Evolutionary conservation across 495 filamentous ascomycete genomes (phyloP).

Genomic region (Aspergillus incahuasiensis): DNA sequence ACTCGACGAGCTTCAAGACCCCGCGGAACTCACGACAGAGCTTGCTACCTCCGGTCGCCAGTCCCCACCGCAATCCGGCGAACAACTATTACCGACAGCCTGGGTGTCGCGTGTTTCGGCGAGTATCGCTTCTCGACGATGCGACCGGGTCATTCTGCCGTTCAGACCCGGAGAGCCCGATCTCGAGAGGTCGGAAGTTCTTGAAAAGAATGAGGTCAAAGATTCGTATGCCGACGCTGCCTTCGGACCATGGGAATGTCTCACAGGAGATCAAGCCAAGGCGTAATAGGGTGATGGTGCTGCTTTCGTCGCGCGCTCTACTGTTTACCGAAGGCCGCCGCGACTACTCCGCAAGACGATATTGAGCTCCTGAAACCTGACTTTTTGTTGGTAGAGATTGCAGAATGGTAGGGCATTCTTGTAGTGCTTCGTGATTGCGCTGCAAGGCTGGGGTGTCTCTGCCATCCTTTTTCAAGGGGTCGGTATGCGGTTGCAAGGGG

Average conservation of each 20-base stretch:
- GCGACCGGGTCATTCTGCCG: background rate
- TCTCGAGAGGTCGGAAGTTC: background rate
- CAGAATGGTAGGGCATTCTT: no score
- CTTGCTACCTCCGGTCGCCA: background rate
- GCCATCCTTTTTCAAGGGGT: no score
- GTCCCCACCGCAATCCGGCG: background rate
- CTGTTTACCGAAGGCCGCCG: background rate
- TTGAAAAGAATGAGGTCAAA: background rate
- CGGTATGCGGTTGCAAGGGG: no score
- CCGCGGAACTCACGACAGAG: background rate
- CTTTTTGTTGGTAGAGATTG: no score
- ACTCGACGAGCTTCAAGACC: background rate
- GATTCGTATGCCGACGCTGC: background rate
- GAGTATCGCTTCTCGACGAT: background rate
- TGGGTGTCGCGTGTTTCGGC: background rate
- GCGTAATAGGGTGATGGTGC: background rate
- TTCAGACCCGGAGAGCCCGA: background rate
- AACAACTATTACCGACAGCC: constrained; percentile 1
- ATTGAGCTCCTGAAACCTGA: background rate
- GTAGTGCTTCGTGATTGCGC: no score
- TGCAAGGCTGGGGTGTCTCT: no score
- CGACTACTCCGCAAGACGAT: background rate
- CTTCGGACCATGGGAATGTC: background rate
- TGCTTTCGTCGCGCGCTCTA: background rate
- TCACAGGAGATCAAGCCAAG: background rate